These are phyloP conservation scores for Citrus reticulata DNA, from an alignment of 345 rosid genomes.

Conservation along the genomic window DNA sequence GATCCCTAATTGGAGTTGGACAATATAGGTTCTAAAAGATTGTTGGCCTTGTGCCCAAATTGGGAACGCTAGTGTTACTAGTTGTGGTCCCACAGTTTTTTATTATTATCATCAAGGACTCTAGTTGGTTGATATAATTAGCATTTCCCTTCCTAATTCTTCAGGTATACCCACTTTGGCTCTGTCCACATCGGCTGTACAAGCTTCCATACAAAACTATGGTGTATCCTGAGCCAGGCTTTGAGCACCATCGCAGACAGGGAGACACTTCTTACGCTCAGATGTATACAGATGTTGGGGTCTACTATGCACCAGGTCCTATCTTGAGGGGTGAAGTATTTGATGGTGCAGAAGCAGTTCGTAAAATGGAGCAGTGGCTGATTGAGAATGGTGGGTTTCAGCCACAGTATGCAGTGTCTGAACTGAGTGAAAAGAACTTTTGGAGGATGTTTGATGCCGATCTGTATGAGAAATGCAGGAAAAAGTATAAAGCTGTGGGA, in stretches of 20 bases:
- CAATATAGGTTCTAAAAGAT: neutral
- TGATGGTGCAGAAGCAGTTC: slow-evolving; percentile 87
- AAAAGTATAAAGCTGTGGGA: slow-evolving; percentile 86
- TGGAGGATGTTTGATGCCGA: slow-evolving; percentile 97
- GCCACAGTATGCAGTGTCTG: slow-evolving; percentile 97
- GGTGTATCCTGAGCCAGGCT: slow-evolving; percentile 93
- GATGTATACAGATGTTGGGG: slow-evolving; percentile 97
- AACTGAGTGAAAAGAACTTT: slow-evolving; percentile 80
- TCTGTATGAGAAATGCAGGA: slow-evolving; percentile 80
- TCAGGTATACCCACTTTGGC: slow-evolving; percentile 93
- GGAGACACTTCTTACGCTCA: slow-evolving; percentile 92
- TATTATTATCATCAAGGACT: neutral
- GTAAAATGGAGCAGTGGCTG: slow-evolving; percentile 87
- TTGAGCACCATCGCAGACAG: slow-evolving; percentile 79
- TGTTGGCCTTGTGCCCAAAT: neutral
- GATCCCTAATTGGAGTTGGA: neutral
- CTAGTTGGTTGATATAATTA: neutral
- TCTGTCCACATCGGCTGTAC: slow-evolving; percentile 90
- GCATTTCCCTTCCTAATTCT: neutral
- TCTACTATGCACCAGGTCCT: slow-evolving; percentile 92
- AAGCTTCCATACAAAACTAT: slow-evolving; percentile 84
- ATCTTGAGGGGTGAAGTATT: slow-evolving; percentile 88
- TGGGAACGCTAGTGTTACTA: neutral
- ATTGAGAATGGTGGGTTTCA: slow-evolving; percentile 90
- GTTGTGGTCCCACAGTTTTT: neutral